Percentiles rank a stretch among this genome's conserved stretches.
phyloP scores from a whole-genome alignment of 306 rosid genomes.

The Inga leiocalycina region DNA sequence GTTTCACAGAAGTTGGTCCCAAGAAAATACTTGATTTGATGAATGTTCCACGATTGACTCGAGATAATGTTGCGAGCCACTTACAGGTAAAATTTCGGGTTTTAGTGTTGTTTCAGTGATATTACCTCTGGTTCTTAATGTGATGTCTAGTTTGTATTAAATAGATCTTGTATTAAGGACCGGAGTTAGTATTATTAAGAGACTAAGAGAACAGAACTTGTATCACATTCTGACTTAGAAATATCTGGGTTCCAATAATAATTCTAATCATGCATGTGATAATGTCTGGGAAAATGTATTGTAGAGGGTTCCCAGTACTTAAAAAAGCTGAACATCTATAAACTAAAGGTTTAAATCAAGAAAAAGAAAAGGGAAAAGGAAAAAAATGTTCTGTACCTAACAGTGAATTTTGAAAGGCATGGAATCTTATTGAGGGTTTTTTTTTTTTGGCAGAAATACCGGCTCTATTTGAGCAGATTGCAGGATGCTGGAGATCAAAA shows the following conservation, averaged over 20 bases:
- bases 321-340: not conserved
- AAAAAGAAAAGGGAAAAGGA: not conserved
- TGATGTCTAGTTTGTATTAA: too few species aligned
- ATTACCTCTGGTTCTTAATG: too few species aligned
- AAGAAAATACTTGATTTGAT: slow-evolving; percentile 87
- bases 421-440: slow-evolving; percentile 21
- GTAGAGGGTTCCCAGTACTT: not conserved
- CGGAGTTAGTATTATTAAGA: not conserved
- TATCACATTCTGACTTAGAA: not conserved
- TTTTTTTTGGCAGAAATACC: slow-evolving; percentile 62
- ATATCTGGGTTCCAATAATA: not conserved
- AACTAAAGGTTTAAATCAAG: not conserved
- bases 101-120: slow-evolving; percentile 27
- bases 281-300: not conserved
- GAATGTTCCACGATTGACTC: slow-evolving; percentile 79
- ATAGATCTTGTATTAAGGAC: too few species aligned
- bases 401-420: slow-evolving; percentile 19
- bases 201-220: not conserved
- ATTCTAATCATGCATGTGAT: not conserved
- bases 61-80: slow-evolving; percentile 93
- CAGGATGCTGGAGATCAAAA: slow-evolving; percentile 62
- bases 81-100: slow-evolving; percentile 63
- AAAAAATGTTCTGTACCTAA: not conserved
- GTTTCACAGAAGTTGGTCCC: slow-evolving; percentile 89
- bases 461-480: slow-evolving; percentile 83